Base-by-base conservation (phyloP, 2,329 filamentous ascomycete genomes). In the Penicillium polonicum region DNA sequence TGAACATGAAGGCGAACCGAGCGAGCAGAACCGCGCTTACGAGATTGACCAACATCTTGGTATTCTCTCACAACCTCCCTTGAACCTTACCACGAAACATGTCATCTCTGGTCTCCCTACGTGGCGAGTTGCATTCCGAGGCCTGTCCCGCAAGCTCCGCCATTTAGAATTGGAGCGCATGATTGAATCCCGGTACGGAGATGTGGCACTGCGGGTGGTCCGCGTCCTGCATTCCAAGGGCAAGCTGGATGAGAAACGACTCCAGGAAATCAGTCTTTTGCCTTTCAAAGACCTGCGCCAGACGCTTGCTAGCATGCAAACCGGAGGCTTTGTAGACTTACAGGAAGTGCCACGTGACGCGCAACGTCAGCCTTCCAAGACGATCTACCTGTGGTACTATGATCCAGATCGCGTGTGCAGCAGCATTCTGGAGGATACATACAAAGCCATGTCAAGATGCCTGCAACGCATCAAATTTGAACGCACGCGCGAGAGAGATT, bases 291-390 rank as follows among this genome's bases (percentile, higher is more conserved):
- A 96, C 52, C 85, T 97, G 25, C 90, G 94, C 46, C 86, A 88
- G 57, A 89, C 92, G 61, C 88, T 97, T 75, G 88, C 90, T 15
- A 86, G 88, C 60, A 90, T 99, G 83, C 90, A 96, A 65, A 87
- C 91, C 72, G 86, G 87, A 19, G 93, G 94, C 2, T 88, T 94
- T 60, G 86, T 96, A 13, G 91, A 97, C 65, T 85, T 96, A 6
- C 94, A 99, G 73, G 94, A 99, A 77, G 88, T 99, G 0, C 94
- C 94, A 0, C 90, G 90, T 64, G 93, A 97, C 68, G 88, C 88
- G 63, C 88, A 87, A 60, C 88, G 92, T 35, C 85, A 89, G 66
- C 90, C 92, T 0, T 90, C 88, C 61, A 86, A 91, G 52, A 96
- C 92, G 0, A 83, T 96, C 25, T 97, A 92, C 72, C 85, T 97